phyloP scores from a whole-genome alignment of 139 green algal species.

The Chlorella sp. region DNA sequence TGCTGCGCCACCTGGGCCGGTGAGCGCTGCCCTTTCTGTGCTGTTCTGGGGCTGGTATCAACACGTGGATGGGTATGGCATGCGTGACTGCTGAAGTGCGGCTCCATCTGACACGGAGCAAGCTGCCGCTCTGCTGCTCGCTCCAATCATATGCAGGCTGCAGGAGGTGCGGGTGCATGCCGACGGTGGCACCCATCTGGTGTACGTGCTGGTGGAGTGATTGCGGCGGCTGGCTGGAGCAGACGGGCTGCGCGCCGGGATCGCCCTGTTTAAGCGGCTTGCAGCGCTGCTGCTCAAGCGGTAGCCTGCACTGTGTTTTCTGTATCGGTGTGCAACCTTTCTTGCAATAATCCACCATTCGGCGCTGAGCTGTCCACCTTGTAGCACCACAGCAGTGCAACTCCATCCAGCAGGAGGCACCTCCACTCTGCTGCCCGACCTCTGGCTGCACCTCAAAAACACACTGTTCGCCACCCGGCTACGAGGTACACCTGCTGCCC shows the following conservation, averaged over 20 bases:
- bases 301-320: neutral
- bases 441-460: no score
- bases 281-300: neutral
- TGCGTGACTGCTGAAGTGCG: no score
- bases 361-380: neutral
- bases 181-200: conserved; percentile 41
- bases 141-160: conserved; percentile 23
- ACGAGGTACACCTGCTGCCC: no score
- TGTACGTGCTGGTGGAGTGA: conserved; percentile 26
- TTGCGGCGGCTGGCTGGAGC: neutral
- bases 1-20: conserved; percentile 78
- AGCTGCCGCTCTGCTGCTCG: no score
- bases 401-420: neutral
- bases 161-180: conserved; percentile 62
- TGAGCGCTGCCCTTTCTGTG: no score
- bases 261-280: neutral
- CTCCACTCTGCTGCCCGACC: no score
- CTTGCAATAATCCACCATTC: neutral
- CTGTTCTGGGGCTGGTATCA: no score
- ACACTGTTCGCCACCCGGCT: no score
- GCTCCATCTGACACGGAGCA: no score
- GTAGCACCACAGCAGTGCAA: neutral
- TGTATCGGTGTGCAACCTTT: neutral
- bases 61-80: no score
- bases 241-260: neutral